These are phyloP conservation scores for Euphorbia pulcherrima DNA, from an alignment of 345 rosid species.

Conservation along the genomic window DNA sequence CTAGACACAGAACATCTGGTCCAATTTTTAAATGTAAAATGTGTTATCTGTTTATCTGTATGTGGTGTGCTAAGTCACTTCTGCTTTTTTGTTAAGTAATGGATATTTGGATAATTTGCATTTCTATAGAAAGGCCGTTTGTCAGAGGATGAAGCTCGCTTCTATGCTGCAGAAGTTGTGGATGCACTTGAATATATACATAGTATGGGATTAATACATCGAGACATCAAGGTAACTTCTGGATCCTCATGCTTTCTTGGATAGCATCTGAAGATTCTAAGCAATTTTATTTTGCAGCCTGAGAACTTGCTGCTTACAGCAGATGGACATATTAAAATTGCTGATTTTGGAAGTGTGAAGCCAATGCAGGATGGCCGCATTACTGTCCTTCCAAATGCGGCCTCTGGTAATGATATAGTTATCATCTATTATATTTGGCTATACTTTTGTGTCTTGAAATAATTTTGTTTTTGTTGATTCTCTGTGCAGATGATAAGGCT, in stretches of 20 bases:
- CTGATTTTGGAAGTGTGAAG: slow-evolving; percentile 98
- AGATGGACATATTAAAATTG: slow-evolving; percentile 90
- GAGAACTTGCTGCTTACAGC: slow-evolving; percentile 76
- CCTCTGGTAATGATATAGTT: slow-evolving; percentile 55
- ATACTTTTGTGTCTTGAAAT: neutral
- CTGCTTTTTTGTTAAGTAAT: neutral
- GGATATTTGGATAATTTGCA: slow-evolving; percentile 14
- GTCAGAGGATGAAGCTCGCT: slow-evolving; percentile 85
- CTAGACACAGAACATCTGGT: neutral
- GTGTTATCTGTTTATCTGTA: neutral
- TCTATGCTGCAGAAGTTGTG: slow-evolving; percentile 84
- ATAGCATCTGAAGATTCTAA: slow-evolving; percentile 20
- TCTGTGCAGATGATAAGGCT: slow-evolving; percentile 76
- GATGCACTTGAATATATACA: slow-evolving; percentile 98
- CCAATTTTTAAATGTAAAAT: neutral
- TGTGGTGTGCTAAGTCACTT: neutral
- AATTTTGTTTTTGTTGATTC: slow-evolving; percentile 7
- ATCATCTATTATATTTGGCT: neutral
- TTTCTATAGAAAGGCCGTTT: slow-evolving; percentile 69
- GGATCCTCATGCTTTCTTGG: slow-evolving; percentile 3
- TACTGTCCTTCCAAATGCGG: slow-evolving; percentile 87
- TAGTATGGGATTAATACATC: slow-evolving; percentile 84
- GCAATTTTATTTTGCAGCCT: slow-evolving; percentile 57
- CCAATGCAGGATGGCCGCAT: slow-evolving; percentile 90
- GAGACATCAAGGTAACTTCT: slow-evolving; percentile 81